Percentiles rank a stretch among this genome's conserved stretches.
phyloP scores from a whole-genome alignment of 257 asterid genomes.

The Jasminum sambac region DNA sequence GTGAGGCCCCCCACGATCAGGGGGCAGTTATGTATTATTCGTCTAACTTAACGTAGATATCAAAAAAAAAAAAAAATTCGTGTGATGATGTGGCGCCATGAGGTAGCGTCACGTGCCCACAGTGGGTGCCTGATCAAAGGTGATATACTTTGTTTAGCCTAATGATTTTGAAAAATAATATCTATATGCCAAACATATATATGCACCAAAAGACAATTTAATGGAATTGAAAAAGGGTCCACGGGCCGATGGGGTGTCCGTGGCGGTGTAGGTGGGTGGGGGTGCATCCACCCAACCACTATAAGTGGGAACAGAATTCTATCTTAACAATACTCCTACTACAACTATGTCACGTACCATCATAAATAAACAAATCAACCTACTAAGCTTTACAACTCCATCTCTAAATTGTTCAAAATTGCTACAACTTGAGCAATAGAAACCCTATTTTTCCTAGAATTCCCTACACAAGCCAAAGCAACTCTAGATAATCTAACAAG shows the following conservation, averaged over 20 bases:
- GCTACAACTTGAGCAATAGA: conserved; percentile 53
- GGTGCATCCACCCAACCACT: conserved; percentile 8
- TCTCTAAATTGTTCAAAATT: conserved; percentile 57
- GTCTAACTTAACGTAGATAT: too few species aligned
- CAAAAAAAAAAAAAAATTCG: too few species aligned
- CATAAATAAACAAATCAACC: not conserved
- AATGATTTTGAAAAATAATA: conserved; percentile 20
- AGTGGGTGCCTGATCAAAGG: not conserved
- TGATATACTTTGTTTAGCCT: not conserved
- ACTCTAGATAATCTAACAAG: conserved; percentile 62
- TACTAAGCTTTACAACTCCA: conserved; percentile 23
- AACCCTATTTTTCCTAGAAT: conserved; percentile 59
- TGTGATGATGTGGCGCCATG: too few species aligned
- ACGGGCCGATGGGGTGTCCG: not conserved
- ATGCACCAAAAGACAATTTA: not conserved
- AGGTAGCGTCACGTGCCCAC: too few species aligned
- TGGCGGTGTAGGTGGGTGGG: not conserved
- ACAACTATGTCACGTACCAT: not conserved
- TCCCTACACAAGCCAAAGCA: conserved; percentile 83
- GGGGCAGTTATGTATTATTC: too few species aligned
- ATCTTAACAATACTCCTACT: not conserved
- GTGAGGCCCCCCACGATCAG: too few species aligned
- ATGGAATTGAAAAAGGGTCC: conserved; percentile 21
- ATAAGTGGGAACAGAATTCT: too few species aligned
- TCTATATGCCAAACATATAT: not conserved